A percentile compares a stretch with the other conserved stretches of the same genome.
phyloP scores from a whole-genome alignment of 2,329 filamentous ascomycete genomes.

The Colletotrichum gloeosporioides region DNA sequence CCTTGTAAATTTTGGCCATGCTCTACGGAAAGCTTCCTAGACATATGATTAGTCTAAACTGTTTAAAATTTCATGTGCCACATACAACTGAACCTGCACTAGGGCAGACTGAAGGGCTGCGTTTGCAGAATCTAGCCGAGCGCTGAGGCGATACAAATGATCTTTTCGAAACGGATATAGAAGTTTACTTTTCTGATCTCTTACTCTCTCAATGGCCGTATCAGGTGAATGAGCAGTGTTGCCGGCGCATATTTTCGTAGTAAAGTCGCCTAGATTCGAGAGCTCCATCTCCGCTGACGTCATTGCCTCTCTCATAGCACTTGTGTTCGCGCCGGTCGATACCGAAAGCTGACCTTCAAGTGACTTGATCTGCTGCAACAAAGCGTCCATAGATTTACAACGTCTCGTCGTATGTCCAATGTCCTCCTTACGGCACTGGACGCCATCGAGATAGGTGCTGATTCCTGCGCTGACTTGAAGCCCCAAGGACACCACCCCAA shows the following conservation, averaged over 20 bases:
- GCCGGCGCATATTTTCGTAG: not conserved
- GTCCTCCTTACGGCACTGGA: not conserved
- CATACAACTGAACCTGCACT: not conserved
- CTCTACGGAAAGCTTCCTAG: not conserved
- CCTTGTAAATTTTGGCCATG: not conserved
- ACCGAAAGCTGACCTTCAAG: not conserved
- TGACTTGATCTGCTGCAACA: not conserved
- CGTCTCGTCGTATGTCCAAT: not conserved
- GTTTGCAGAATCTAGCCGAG: not conserved
- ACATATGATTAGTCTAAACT: not conserved
- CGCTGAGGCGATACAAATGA: not conserved
- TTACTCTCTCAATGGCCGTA: not conserved
- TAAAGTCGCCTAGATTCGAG: not conserved
- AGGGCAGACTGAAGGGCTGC: not conserved
- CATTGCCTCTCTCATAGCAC: not conserved
- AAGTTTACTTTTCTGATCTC: not conserved
- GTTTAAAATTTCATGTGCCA: not conserved
- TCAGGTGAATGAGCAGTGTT: fast-evolving
- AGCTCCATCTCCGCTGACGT: not conserved
- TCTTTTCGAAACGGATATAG: not conserved
- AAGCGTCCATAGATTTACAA: not conserved
- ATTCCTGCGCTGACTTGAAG: not conserved
- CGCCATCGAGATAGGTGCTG: not conserved
- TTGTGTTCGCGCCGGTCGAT: not conserved
- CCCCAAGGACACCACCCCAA: not conserved